phyloP scores from a whole-genome alignment of 805 yeast genomes.

The Metschnikowia similis region DNA sequence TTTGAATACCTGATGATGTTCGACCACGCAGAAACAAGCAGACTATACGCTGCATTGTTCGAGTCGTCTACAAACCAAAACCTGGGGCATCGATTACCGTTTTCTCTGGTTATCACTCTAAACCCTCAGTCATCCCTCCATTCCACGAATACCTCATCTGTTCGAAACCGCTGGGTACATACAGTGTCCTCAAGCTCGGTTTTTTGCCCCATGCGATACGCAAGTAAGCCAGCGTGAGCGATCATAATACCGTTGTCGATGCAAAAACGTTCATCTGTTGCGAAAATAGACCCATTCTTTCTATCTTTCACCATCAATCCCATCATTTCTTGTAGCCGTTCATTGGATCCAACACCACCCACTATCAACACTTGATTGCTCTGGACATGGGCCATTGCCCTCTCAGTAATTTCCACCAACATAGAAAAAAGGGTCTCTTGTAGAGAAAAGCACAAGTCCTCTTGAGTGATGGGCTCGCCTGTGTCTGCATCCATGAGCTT shows the following conservation, averaged over 20 bases:
- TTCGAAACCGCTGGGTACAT: slow-evolving; percentile 89
- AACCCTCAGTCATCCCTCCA: slow-evolving; percentile 67
- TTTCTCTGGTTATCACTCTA: neutral
- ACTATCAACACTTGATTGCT: slow-evolving; percentile 87
- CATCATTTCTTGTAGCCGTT: slow-evolving; percentile 94
- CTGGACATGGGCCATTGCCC: slow-evolving; percentile 97
- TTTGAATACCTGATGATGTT: slow-evolving; percentile 9
- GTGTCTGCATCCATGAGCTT: slow-evolving; percentile 36
- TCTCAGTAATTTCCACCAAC: slow-evolving; percentile 95
- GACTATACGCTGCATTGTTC: slow-evolving; percentile 1
- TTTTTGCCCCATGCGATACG: slow-evolving; percentile 76
- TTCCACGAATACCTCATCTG: slow-evolving; percentile 85
- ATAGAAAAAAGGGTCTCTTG: slow-evolving; percentile 92
- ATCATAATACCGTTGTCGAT: slow-evolving; percentile 98
- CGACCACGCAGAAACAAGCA: slow-evolving; percentile 14
- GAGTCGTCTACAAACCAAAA: slow-evolving; percentile 10
- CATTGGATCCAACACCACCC: slow-evolving; percentile 98
- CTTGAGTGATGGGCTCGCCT: slow-evolving; percentile 61
- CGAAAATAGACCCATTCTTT: slow-evolving; percentile 75
- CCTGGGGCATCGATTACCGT: neutral
- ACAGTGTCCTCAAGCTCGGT: slow-evolving; percentile 62
- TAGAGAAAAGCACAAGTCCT: slow-evolving; percentile 86
- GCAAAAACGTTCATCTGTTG: slow-evolving; percentile 96
- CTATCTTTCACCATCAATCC: slow-evolving; percentile 87
- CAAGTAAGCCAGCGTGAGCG: slow-evolving; percentile 93